Percentiles rank a stretch among this genome's conserved stretches.
Conservation (phyloP, 306 rosid species). For the Fragaria ananassa region DNA sequence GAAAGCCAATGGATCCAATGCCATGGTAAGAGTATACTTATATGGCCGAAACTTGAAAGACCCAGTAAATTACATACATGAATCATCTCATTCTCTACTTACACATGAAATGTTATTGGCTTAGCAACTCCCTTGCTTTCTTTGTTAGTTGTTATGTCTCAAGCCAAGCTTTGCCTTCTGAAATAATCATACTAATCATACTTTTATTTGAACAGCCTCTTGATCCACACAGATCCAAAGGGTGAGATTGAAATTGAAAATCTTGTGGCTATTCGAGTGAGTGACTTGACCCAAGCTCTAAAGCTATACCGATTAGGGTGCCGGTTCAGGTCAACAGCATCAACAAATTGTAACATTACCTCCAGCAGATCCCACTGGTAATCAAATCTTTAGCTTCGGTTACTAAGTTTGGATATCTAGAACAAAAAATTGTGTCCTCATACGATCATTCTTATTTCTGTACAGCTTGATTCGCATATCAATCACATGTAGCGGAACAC, state of each 20-base stretch:
- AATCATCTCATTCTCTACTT: slow-evolving; percentile 1
- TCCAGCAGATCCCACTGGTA: slow-evolving; percentile 49
- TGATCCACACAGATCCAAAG: slow-evolving; percentile 32
- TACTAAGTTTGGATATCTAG: background rate
- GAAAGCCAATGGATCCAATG: slow-evolving; percentile 31
- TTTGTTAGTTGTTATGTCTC: background rate
- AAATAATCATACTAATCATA: slow-evolving; percentile 16
- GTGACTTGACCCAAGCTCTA: slow-evolving; percentile 33
- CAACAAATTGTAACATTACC: slow-evolving; percentile 32
- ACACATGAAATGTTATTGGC: background rate
- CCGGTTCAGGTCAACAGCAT: slow-evolving; percentile 37
- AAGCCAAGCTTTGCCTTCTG: background rate
- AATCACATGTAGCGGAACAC: slow-evolving; percentile 31
- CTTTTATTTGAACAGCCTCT: slow-evolving; percentile 27
- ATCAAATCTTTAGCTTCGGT: background rate
- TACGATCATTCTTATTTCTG: background rate
- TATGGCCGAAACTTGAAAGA: background rate
- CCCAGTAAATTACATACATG: background rate
- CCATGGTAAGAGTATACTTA: slow-evolving; percentile 23
- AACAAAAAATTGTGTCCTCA: slow-evolving; percentile 4
- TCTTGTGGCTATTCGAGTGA: slow-evolving; percentile 38
- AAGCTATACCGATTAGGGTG: slow-evolving; percentile 35
- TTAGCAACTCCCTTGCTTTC: background rate
- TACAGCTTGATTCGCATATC: slow-evolving; percentile 42
- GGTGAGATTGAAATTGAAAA: slow-evolving; percentile 36